Conservation (phyloP, 208 protist species). For the Leishmania arabica region DNA sequence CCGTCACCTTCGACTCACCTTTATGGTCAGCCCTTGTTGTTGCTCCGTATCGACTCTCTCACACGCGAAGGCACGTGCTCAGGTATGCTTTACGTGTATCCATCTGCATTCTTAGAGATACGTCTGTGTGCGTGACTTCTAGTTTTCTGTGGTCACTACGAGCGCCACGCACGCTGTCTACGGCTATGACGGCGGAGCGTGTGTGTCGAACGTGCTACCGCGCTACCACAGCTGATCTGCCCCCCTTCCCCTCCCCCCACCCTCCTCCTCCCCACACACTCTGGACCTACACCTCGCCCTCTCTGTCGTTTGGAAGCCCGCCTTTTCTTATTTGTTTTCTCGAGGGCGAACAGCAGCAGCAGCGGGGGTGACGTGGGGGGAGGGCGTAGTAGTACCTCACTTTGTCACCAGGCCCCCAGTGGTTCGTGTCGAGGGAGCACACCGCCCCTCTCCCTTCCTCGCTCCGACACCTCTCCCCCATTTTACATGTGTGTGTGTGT, state of each 20-base stretch:
- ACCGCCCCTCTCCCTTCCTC: neutral
- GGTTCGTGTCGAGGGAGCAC: neutral
- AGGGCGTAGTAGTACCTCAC: neutral
- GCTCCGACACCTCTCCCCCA: neutral
- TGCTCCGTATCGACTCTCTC: conserved; percentile 2
- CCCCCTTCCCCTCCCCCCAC: neutral
- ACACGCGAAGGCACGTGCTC: neutral
- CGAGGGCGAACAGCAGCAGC: neutral
- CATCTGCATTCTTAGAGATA: neutral
- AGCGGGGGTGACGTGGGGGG: no score
- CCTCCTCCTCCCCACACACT: neutral
- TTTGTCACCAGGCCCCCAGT: neutral
- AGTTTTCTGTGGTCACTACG: neutral
- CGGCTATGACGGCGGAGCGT: neutral
- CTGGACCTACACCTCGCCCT: neutral
- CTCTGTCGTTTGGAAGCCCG: neutral
- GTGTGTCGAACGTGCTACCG: neutral
- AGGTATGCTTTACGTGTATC: neutral
- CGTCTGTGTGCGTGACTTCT: neutral
- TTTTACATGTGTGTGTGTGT: neutral
- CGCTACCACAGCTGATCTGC: neutral
- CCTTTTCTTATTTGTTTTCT: neutral
- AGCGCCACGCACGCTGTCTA: neutral
- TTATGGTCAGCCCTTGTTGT: neutral
- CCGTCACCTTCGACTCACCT: neutral